A percentile compares a stretch with the other conserved stretches of the same genome.
Evolutionary conservation across 139 green algal species (phyloP).

Genomic region (Ettlia oleoabundans): DNA sequence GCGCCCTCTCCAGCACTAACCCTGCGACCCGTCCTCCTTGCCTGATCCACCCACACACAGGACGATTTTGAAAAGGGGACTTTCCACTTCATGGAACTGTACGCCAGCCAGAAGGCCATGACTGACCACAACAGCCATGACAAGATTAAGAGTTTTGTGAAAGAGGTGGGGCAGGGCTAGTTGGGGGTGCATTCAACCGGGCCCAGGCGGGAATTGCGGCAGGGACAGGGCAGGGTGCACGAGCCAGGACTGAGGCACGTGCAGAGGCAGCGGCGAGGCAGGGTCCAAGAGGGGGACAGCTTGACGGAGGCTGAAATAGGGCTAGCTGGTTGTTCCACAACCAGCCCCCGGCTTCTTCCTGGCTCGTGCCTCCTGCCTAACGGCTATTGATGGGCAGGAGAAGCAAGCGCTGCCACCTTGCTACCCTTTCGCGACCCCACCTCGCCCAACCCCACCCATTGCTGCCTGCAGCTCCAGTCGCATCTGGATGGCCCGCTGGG

Average conservation of each 20-base stretch:
- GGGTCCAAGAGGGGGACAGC: no score
- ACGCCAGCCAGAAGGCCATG: constrained; percentile 62
- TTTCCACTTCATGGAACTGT: constrained; percentile 83
- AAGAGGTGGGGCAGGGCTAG: constrained; percentile 51
- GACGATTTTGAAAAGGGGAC: constrained; percentile 49
- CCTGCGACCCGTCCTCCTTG: neutral
- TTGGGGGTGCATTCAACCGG: no score
- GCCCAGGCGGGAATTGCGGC: no score
- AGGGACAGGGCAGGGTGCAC: no score
- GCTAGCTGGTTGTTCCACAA: no score
- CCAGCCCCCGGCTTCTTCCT: no score
- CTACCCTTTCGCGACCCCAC: neutral
- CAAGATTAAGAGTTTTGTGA: constrained; percentile 61
- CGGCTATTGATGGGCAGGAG: no score
- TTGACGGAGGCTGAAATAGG: no score
- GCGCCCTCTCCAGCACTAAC: neutral
- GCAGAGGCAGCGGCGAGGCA: no score
- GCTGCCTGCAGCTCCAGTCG: constrained; percentile 40
- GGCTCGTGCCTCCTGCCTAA: no score
- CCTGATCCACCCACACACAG: neutral
- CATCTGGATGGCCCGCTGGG: constrained; percentile 67
- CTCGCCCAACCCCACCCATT: neutral
- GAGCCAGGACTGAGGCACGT: no score
- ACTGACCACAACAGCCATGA: constrained; percentile 59
- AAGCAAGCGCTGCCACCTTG: neutral